A percentile compares a stretch with the other conserved stretches of the same genome.
These are phyloP conservation scores for Euryodendron excelsum DNA, from an alignment of 148 eudicot species.

Conservation along the genomic window DNA sequence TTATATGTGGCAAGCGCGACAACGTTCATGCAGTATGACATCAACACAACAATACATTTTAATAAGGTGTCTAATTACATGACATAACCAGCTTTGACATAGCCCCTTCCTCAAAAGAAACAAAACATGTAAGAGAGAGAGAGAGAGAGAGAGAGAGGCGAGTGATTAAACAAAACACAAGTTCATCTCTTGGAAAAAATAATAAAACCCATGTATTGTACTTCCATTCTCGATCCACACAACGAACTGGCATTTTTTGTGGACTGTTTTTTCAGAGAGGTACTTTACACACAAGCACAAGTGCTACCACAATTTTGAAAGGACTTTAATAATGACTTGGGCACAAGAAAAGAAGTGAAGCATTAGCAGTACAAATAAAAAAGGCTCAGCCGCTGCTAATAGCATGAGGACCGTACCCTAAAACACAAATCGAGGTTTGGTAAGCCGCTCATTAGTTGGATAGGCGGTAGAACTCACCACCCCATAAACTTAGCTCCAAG, in stretches of 20 bases:
- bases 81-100: background rate
- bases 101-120: background rate
- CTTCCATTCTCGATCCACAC: constrained; percentile 15
- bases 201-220: constrained; percentile 1
- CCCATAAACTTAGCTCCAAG: too few relatives aligned
- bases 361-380: background rate
- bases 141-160: background rate
- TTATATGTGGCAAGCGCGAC: too few relatives aligned
- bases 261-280: too few relatives aligned
- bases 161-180: constrained; percentile 9
- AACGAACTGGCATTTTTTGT: background rate
- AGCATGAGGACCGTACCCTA: background rate
- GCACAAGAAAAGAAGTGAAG: constrained; percentile 11
- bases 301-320: background rate
- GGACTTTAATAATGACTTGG: background rate
- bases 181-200: background rate
- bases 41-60: background rate
- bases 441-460: too few relatives aligned
- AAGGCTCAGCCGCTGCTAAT: background rate
- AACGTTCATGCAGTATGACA: too few relatives aligned
- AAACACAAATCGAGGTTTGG: too few relatives aligned
- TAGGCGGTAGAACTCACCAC: too few relatives aligned
- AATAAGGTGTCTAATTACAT: constrained; percentile 4
- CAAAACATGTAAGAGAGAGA: background rate
- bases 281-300: background rate